phyloP scores from a whole-genome alignment of 768 basidiomycete species.

The Daedalea quercina region DNA sequence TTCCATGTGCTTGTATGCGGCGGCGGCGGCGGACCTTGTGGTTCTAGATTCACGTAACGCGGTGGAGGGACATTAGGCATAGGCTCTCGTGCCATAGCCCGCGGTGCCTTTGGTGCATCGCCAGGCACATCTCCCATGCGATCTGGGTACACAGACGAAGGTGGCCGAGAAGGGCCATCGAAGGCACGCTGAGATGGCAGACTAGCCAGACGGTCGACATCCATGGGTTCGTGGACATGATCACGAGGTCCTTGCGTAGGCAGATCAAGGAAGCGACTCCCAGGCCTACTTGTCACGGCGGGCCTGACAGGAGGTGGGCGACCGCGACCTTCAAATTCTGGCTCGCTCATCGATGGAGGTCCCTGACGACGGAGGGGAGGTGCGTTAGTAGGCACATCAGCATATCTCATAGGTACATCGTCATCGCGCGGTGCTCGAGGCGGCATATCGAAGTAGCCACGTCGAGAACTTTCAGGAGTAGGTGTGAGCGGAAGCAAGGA shows the following conservation, averaged over 20 bases:
- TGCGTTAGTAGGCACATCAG: constrained; percentile 2
- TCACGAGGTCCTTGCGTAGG: not conserved
- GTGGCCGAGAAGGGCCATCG: constrained; percentile 5
- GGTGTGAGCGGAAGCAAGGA: not conserved
- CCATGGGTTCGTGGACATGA: constrained; percentile 11
- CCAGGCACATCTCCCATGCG: constrained; percentile 18
- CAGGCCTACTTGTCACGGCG: not conserved
- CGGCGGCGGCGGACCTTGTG: not conserved
- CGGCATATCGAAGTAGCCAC: not conserved
- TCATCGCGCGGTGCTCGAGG: not conserved
- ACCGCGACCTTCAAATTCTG: not conserved
- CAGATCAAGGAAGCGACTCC: constrained; percentile 6
- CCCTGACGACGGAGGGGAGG: constrained; percentile 11
- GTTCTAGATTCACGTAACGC: not conserved
- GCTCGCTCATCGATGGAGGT: not conserved
- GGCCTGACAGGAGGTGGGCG: not conserved
- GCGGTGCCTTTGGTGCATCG: constrained; percentile 20
- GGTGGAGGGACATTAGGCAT: not conserved
- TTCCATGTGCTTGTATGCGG: not conserved
- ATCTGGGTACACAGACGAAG: constrained; percentile 27
- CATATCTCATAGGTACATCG: not conserved
- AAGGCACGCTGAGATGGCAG: not conserved
- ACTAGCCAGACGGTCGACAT: constrained; percentile 7
- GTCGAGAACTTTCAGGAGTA: not conserved
- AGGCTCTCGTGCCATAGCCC: constrained; percentile 22